Conservation (phyloP, 2,329 filamentous ascomycete species). For the Botrytis fabae region DNA sequence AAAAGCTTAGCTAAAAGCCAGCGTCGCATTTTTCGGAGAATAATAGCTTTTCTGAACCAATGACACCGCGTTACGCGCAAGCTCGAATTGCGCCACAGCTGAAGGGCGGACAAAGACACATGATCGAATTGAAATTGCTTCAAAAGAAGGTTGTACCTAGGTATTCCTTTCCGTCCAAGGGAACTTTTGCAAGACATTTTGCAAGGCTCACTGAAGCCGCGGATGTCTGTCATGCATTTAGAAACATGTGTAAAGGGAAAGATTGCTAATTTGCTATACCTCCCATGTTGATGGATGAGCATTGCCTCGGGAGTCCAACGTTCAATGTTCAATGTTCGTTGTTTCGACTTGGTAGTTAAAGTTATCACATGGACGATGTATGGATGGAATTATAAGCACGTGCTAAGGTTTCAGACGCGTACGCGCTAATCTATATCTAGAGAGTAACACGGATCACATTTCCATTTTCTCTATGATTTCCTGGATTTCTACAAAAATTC, state of each 20-base stretch:
- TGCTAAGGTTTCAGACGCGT: neutral
- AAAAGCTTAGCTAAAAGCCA: neutral
- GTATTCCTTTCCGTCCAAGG: neutral
- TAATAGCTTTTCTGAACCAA: neutral
- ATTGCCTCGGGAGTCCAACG: neutral
- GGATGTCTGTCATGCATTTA: neutral
- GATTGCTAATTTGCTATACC: neutral
- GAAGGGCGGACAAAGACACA: neutral
- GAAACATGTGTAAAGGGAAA: neutral
- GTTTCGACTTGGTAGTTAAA: neutral
- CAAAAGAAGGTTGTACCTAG: neutral
- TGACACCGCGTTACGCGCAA: neutral
- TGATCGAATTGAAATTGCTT: neutral
- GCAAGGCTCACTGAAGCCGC: neutral
- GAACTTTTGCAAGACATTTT: neutral
- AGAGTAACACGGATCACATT: neutral
- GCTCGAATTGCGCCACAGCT: neutral
- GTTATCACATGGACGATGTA: neutral
- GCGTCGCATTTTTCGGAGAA: neutral
- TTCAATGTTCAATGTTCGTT: neutral
- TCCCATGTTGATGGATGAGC: neutral
- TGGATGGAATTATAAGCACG: neutral
- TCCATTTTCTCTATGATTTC: neutral
- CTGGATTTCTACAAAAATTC: neutral
- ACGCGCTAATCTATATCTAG: neutral